Percentiles rank a stretch among this genome's conserved stretches.
phyloP scores from a whole-genome alignment of 768 basidiomycete species.

The Trichaptum fuscoviolaceum region DNA sequence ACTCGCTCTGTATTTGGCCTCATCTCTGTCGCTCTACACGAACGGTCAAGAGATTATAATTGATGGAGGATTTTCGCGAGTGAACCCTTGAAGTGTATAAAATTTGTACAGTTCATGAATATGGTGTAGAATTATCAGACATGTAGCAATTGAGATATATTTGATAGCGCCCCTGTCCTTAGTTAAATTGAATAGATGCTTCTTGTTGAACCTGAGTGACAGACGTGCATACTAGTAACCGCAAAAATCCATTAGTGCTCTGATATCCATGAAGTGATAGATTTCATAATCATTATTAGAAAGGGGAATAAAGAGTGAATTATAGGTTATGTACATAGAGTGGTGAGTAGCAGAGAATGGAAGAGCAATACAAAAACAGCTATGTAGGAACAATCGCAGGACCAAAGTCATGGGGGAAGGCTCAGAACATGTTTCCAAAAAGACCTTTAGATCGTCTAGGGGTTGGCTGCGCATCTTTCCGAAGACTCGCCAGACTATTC shows the following conservation, averaged over 20 bases:
- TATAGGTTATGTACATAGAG: not conserved
- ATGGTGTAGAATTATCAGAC: not conserved
- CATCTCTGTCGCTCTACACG: constrained; percentile 65
- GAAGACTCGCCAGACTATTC: constrained; percentile 84
- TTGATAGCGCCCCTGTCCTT: not conserved
- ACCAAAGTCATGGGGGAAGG: not conserved
- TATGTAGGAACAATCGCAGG: not conserved
- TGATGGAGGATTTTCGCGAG: constrained; percentile 49
- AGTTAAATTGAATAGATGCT: not conserved
- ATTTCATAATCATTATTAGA: not conserved
- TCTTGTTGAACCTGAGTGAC: too few relatives aligned
- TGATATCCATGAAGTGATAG: not conserved
- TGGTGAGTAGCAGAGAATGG: not conserved
- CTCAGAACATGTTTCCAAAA: constrained; percentile 69
- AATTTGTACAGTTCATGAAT: not conserved
- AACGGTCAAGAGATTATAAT: constrained; percentile 76
- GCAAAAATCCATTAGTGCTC: not conserved
- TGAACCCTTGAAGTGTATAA: not conserved
- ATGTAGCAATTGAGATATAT: not conserved
- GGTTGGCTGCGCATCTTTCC: constrained; percentile 72
- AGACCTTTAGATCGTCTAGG: constrained; percentile 73
- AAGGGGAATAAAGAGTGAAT: not conserved
- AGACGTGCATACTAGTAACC: too few relatives aligned
- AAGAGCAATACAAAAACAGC: not conserved
- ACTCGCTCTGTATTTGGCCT: constrained; percentile 69